phyloP scores from a whole-genome alignment of 345 rosid genomes.

The Rhizophora mangle region DNA sequence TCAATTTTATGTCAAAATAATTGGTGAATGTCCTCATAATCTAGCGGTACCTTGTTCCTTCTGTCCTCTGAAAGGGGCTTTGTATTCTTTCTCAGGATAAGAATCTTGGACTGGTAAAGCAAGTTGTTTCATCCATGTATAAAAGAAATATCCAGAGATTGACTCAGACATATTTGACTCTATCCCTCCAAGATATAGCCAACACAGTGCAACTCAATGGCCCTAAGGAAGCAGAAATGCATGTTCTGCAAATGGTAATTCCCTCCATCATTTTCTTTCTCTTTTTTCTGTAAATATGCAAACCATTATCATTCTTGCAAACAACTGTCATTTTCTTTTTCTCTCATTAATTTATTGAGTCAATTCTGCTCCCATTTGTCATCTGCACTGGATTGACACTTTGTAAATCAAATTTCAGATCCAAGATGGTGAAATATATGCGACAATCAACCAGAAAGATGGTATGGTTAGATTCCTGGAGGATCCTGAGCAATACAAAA shows the following conservation, averaged over 20 bases:
- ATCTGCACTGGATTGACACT: slow-evolving; percentile 1
- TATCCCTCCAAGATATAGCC: slow-evolving; percentile 95
- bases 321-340: not conserved
- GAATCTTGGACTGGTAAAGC: slow-evolving; percentile 90
- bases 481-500: slow-evolving; percentile 96
- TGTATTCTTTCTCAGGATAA: slow-evolving; percentile 60
- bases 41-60: slow-evolving; percentile 8
- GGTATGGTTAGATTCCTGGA: slow-evolving; percentile 99
- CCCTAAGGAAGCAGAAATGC: slow-evolving; percentile 96
- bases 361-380: not conserved
- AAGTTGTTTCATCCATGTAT: slow-evolving; percentile 87
- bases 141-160: slow-evolving; percentile 92
- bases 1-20: not conserved
- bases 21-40: not conserved
- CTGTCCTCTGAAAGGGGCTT: slow-evolving; percentile 18
- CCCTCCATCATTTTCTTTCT: not conserved
- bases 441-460: slow-evolving; percentile 94
- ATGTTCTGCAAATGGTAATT: slow-evolving; percentile 94
- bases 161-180: slow-evolving; percentile 91
- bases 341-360: too few species aligned
- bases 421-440: slow-evolving; percentile 95
- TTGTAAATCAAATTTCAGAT: slow-evolving; percentile 45
- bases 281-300: not conserved
- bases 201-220: slow-evolving; percentile 67
- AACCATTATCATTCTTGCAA: not conserved